Evolutionary conservation across 2,329 filamentous ascomycete species (phyloP).

Genomic region (Dactylonectria macrodidyma): DNA sequence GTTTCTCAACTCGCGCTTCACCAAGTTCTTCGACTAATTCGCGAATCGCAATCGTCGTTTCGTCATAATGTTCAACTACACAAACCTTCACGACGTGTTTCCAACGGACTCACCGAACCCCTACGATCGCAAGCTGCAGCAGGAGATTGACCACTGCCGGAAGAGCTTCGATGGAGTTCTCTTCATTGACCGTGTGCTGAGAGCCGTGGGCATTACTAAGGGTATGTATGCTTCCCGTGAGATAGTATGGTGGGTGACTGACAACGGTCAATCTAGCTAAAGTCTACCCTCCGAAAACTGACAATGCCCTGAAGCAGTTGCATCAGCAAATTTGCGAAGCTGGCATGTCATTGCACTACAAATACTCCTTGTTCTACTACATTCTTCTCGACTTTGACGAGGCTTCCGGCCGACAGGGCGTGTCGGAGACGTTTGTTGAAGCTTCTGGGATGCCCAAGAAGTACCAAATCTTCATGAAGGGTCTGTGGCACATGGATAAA

Average conservation of each 20-base stretch:
- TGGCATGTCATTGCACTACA: constrained; percentile 79
- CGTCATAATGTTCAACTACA: constrained; percentile 72
- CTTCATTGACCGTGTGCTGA: constrained; percentile 85
- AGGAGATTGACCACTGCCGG: constrained; percentile 77
- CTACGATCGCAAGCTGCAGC: constrained; percentile 73
- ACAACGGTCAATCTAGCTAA: constrained; percentile 60
- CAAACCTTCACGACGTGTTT: constrained; percentile 79
- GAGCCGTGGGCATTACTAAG: constrained; percentile 77
- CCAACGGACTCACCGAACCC: constrained; percentile 70
- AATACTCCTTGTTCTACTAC: constrained; percentile 88
- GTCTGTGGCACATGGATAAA: constrained; percentile 85
- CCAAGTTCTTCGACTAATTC: not conserved
- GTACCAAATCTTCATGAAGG: constrained; percentile 86
- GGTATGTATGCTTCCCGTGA: constrained; percentile 59
- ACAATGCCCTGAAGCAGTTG: constrained; percentile 76
- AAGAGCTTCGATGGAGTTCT: constrained; percentile 78
- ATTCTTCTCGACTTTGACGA: constrained; percentile 82
- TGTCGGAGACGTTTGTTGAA: constrained; percentile 71
- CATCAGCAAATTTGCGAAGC: constrained; percentile 78
- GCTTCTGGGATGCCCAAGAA: constrained; percentile 78
- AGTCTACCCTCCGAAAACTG: constrained; percentile 81
- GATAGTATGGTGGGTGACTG: not conserved
- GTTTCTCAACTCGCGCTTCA: not conserved
- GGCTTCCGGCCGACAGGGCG: constrained; percentile 64
- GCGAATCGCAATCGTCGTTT: not conserved